phyloP scores from a whole-genome alignment of 345 rosid species.

The Orychophragmus violaceus region DNA sequence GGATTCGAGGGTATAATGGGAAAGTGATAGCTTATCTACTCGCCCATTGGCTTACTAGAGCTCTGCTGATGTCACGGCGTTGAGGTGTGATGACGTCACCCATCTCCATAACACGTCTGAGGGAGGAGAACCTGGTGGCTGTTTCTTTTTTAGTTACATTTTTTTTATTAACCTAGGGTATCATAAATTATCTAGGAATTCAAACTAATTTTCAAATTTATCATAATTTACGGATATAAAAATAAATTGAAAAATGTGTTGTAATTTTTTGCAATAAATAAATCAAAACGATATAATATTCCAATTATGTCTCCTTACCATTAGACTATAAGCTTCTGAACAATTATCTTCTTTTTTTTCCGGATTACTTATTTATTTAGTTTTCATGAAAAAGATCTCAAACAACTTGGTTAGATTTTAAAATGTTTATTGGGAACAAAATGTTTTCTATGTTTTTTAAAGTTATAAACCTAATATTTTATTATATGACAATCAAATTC shows the following conservation, averaged over 20 bases:
- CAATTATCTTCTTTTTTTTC: background rate
- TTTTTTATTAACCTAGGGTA: too few species aligned
- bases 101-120: constrained; percentile 11
- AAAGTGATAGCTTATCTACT: background rate
- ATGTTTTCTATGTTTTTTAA: background rate
- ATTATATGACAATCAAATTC: background rate
- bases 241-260: too few species aligned
- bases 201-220: too few species aligned
- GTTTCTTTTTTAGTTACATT: background rate
- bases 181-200: too few species aligned
- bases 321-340: too few species aligned
- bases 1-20: constrained; percentile 5
- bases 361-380: constrained; percentile 3
- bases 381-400: background rate
- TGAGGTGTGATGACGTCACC: constrained; percentile 4
- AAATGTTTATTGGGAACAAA: background rate
- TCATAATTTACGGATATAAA: too few species aligned
- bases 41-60: constrained; percentile 7
- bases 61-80: background rate
- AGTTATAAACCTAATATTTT: background rate
- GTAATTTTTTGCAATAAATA: too few species aligned
- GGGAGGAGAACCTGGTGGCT: constrained; percentile 10
- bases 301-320: too few species aligned
- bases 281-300: too few species aligned
- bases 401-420: constrained; percentile 13